Conservation (phyloP, 257 asterid species). For the Coffea eugenioides region DNA sequence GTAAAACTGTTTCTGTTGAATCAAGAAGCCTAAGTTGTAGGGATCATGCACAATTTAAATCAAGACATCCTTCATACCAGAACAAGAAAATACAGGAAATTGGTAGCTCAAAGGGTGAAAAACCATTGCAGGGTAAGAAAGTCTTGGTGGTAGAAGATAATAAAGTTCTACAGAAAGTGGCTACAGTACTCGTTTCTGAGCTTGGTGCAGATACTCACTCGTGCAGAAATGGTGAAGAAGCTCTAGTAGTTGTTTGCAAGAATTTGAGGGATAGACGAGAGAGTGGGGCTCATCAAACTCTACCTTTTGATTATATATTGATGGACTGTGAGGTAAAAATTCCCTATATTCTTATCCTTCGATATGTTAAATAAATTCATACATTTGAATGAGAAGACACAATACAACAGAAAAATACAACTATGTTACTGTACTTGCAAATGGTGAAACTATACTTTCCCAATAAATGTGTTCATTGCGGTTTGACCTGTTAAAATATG, state of each 20-base stretch:
- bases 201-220: slow-evolving; percentile 46
- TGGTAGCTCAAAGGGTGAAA: neutral
- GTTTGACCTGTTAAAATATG: neutral
- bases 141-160: slow-evolving; percentile 67
- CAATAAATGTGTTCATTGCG: neutral
- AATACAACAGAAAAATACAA: no score
- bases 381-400: neutral
- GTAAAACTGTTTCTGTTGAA: neutral
- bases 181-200: slow-evolving; percentile 28
- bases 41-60: neutral
- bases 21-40: neutral
- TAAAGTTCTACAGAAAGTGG: slow-evolving; percentile 32
- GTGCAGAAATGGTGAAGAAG: slow-evolving; percentile 59
- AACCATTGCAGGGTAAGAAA: slow-evolving; percentile 50
- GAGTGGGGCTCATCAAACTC: slow-evolving; percentile 1
- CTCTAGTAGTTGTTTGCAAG: slow-evolving; percentile 37
- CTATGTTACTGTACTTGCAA: no score
- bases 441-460: neutral
- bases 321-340: slow-evolving; percentile 79
- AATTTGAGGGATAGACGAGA: slow-evolving; percentile 17
- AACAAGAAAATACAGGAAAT: neutral
- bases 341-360: neutral
- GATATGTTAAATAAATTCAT: neutral
- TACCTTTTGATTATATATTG: slow-evolving; percentile 59
- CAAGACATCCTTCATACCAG: neutral